A percentile compares a stretch with the other conserved stretches of the same genome.
Conservation (phyloP, 805 yeast species). For the Aciculoconidium aculeatum region DNA sequence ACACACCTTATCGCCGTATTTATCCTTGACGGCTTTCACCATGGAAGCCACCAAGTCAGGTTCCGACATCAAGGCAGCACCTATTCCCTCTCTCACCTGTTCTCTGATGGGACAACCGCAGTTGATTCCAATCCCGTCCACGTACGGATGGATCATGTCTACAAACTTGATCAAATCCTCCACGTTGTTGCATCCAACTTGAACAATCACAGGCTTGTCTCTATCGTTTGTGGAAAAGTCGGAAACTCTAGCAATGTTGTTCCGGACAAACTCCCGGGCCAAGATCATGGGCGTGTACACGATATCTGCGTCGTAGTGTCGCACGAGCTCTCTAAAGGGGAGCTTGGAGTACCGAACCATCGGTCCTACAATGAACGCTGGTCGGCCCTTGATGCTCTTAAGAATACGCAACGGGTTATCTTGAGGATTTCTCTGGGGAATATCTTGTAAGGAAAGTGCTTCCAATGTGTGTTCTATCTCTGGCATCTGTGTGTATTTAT, state of each 20-base stretch:
- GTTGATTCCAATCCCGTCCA: slow-evolving; percentile 90
- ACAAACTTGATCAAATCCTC: slow-evolving; percentile 77
- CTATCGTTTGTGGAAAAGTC: slow-evolving; percentile 76
- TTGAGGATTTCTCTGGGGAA: slow-evolving; percentile 16
- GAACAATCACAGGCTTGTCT: slow-evolving; percentile 76
- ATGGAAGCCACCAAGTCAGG: slow-evolving; percentile 74
- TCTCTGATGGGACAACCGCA: slow-evolving; percentile 98
- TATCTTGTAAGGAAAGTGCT: no score
- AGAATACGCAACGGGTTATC: slow-evolving; percentile 32
- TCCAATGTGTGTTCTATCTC: no score
- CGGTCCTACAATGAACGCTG: slow-evolving; percentile 62
- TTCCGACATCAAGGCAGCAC: slow-evolving; percentile 88
- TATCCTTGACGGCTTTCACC: slow-evolving; percentile 77
- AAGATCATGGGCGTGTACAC: slow-evolving; percentile 95
- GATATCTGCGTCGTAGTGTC: slow-evolving; percentile 71
- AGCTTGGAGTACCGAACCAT: slow-evolving; percentile 96
- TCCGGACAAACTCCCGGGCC: slow-evolving; percentile 90
- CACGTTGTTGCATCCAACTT: slow-evolving; percentile 84
- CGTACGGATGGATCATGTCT: slow-evolving; percentile 83
- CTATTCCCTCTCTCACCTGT: slow-evolving; percentile 92
- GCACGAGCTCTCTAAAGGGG: slow-evolving; percentile 74
- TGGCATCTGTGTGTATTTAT: no score
- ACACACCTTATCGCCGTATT: slow-evolving; percentile 65
- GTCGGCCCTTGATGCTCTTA: slow-evolving; percentile 23
- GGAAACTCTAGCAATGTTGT: slow-evolving; percentile 68